Evolutionary conservation across 495 filamentous ascomycete species (phyloP).

Genomic region (Podospora anserina): DNA sequence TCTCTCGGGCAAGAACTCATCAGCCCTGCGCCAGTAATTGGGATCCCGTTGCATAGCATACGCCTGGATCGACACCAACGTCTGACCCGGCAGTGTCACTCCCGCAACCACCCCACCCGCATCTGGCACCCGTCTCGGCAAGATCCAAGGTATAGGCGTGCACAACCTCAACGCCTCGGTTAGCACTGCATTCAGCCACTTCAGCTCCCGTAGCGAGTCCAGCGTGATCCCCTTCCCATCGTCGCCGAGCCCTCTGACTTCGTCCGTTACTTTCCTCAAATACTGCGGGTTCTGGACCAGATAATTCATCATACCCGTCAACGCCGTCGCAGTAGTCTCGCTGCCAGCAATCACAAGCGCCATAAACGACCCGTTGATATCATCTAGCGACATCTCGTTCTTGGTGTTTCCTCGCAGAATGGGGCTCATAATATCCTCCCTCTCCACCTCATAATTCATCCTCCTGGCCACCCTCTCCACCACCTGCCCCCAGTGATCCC

Average conservation of each 20-base stretch:
- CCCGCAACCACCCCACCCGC: conserved; percentile 34
- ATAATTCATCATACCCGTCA: conserved; percentile 50
- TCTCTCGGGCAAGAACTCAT: conserved; percentile 42
- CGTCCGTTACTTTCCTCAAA: conserved; percentile 37
- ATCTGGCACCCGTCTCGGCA: conserved; percentile 32
- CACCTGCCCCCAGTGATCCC: background rate
- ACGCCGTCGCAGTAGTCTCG: conserved; percentile 54
- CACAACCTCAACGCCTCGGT: conserved; percentile 46
- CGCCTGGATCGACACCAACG: conserved; percentile 33
- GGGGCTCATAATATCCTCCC: conserved; percentile 2
- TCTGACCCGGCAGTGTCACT: conserved; percentile 28
- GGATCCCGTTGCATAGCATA: conserved; percentile 30
- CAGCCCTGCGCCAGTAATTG: conserved; percentile 18
- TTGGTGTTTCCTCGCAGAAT: conserved; percentile 4
- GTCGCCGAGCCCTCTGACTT: conserved; percentile 47
- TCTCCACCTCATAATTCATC: conserved; percentile 6
- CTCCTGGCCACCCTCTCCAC: background rate
- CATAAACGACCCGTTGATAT: conserved; percentile 44
- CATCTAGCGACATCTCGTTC: conserved; percentile 18
- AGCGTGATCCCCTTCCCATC: conserved; percentile 45
- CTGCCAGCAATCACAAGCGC: conserved; percentile 45
- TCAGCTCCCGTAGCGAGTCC: conserved; percentile 33
- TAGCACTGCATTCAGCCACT: conserved; percentile 46
- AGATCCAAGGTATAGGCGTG: conserved; percentile 32
- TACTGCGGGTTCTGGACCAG: conserved; percentile 43